Conservation (phyloP, 208 protist genomes). For the Leishmania mexicana region DNA sequence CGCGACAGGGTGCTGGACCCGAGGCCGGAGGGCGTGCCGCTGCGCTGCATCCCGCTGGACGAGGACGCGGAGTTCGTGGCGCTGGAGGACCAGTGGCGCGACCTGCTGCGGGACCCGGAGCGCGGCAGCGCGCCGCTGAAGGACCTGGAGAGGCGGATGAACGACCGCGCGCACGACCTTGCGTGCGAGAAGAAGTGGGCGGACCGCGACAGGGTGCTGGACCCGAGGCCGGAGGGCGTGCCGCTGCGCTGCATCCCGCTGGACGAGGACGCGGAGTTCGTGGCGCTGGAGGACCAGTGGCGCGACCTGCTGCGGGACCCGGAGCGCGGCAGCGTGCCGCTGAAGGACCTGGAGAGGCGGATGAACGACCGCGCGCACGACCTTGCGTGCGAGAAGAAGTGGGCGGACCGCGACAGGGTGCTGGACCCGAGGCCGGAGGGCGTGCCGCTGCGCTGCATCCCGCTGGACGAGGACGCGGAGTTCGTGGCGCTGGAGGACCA, state of each 20-base stretch:
- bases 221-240: slow-evolving; percentile 50
- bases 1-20: slow-evolving; percentile 42
- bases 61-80: slow-evolving; percentile 35
- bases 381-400: slow-evolving; percentile 47
- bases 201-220: slow-evolving; percentile 42
- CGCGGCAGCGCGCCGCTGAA: not conserved
- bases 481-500: slow-evolving; percentile 36
- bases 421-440: slow-evolving; percentile 46
- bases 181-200: slow-evolving; percentile 39
- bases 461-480: slow-evolving; percentile 38
- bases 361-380: slow-evolving; percentile 36
- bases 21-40: slow-evolving; percentile 51
- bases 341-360: slow-evolving; percentile 34
- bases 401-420: slow-evolving; percentile 34
- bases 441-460: slow-evolving; percentile 42
- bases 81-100: slow-evolving; percentile 31
- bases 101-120: slow-evolving; percentile 9
- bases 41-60: slow-evolving; percentile 41
- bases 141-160: slow-evolving; percentile 39
- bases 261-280: slow-evolving; percentile 41
- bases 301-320: slow-evolving; percentile 4
- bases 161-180: slow-evolving; percentile 49
- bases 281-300: slow-evolving; percentile 27
- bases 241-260: slow-evolving; percentile 37
- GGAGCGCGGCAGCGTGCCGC: slow-evolving; percentile 23